A percentile compares a stretch with the other conserved stretches of the same genome.
Evolutionary conservation across 306 rosid species (phyloP).

Genomic region (Canavalia ensiformis): DNA sequence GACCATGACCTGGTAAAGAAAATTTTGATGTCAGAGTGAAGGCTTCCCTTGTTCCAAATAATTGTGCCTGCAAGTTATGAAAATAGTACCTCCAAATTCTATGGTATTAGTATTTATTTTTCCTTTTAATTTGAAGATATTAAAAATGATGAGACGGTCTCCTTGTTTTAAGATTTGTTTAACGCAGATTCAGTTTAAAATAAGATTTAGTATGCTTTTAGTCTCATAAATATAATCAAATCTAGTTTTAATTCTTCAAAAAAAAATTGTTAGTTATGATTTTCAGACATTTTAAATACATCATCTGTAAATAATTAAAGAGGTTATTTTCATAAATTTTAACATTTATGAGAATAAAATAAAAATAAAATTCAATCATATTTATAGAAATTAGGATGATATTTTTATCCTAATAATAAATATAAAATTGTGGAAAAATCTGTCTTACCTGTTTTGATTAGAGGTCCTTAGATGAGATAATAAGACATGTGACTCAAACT

Average conservation of each 20-base stretch:
- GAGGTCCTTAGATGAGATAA: conserved; percentile 67
- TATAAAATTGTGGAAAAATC: neutral
- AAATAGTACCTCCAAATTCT: conserved; percentile 40
- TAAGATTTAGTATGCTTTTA: neutral
- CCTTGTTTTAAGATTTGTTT: conserved; percentile 44
- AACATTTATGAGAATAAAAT: too few relatives aligned
- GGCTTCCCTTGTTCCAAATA: conserved; percentile 37
- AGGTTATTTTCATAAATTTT: too few relatives aligned
- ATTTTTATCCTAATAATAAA: too few relatives aligned
- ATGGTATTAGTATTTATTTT: neutral
- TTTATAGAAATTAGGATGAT: too few relatives aligned
- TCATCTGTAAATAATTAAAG: too few relatives aligned
- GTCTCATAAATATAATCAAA: too few relatives aligned
- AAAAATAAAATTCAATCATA: too few relatives aligned
- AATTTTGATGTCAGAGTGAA: conserved; percentile 10
- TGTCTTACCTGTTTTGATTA: conserved; percentile 67
- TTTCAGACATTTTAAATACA: too few relatives aligned
- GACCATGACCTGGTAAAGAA: conserved; percentile 31
- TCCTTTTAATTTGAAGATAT: neutral
- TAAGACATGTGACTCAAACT: conserved; percentile 79
- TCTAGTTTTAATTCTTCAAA: too few relatives aligned
- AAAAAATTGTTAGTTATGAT: too few relatives aligned
- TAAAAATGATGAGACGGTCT: conserved; percentile 35
- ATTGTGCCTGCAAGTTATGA: conserved; percentile 40
- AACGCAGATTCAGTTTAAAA: conserved; percentile 18